Evolutionary conservation across 148 eudicot species (phyloP).

Genomic region (Fagopyrum homotropicum): DNA sequence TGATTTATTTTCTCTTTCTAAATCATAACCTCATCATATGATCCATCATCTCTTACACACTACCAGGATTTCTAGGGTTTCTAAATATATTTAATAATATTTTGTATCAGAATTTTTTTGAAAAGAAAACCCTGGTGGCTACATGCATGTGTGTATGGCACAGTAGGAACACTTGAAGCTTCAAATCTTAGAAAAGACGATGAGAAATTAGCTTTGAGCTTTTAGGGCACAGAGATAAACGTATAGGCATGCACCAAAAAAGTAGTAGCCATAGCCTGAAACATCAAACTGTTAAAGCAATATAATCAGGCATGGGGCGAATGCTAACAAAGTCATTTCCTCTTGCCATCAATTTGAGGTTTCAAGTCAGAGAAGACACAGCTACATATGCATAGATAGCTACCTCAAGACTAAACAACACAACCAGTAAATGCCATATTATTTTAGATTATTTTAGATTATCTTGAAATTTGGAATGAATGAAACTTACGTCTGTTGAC

Average conservation of each 20-base stretch:
- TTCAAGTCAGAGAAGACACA: neutral
- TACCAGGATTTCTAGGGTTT: neutral
- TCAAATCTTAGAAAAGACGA: neutral
- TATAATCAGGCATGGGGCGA: neutral
- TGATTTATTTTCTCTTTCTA: too few species aligned
- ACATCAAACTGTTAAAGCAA: neutral
- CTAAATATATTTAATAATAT: too few species aligned
- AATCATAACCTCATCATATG: neutral
- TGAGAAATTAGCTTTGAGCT: neutral
- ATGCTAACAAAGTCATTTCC: neutral
- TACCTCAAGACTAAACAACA: neutral
- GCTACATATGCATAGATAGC: neutral
- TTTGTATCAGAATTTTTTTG: too few species aligned
- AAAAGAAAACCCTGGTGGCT: neutral
- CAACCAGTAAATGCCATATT: too few species aligned
- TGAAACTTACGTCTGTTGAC: neutral
- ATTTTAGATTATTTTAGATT: too few species aligned
- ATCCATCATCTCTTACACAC: neutral
- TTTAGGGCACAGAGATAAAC: neutral
- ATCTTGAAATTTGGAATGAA: neutral
- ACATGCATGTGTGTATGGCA: neutral
- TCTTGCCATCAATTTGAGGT: neutral
- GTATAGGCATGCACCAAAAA: neutral
- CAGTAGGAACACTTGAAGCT: conserved; percentile 4
- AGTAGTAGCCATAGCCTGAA: neutral